Percentiles rank a stretch among this genome's conserved stretches.
phyloP scores from a whole-genome alignment of 176 grass and related monocot species.

The Oryza coarctata region DNA sequence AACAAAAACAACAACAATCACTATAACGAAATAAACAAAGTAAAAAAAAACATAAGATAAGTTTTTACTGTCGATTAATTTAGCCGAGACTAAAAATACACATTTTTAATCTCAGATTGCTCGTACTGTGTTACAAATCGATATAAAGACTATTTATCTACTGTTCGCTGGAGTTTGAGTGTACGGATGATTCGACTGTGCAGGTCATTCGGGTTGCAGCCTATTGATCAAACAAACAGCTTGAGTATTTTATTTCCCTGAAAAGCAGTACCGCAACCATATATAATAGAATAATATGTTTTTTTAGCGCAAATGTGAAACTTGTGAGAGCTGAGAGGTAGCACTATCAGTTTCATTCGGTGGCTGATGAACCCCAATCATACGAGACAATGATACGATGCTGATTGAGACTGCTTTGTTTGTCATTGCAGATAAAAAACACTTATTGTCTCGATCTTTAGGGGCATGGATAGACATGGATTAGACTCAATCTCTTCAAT shows the following conservation, averaged over 20 bases:
- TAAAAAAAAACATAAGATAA: no score
- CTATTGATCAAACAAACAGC: background rate
- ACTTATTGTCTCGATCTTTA: background rate
- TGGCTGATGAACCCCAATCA: background rate
- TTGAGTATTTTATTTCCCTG: background rate
- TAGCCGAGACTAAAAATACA: no score
- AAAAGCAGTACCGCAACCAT: background rate
- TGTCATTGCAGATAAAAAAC: background rate
- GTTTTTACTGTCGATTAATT: no score
- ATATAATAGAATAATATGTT: background rate
- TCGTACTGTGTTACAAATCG: no score
- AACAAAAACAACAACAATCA: no score
- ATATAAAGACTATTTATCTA: no score
- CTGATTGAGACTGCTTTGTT: background rate
- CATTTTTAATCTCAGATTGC: no score
- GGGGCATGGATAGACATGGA: background rate
- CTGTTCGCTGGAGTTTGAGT: no score
- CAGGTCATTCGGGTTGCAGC: background rate
- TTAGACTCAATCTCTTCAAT: background rate
- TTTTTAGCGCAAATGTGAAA: background rate
- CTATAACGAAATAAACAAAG: no score
- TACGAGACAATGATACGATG: slow-evolving; percentile 2
- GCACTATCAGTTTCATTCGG: background rate
- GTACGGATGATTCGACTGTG: no score
- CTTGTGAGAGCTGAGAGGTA: background rate